Evolutionary conservation across 2,329 filamentous ascomycete genomes (phyloP).

Genomic region (Chaetomiaceae sp.): DNA sequence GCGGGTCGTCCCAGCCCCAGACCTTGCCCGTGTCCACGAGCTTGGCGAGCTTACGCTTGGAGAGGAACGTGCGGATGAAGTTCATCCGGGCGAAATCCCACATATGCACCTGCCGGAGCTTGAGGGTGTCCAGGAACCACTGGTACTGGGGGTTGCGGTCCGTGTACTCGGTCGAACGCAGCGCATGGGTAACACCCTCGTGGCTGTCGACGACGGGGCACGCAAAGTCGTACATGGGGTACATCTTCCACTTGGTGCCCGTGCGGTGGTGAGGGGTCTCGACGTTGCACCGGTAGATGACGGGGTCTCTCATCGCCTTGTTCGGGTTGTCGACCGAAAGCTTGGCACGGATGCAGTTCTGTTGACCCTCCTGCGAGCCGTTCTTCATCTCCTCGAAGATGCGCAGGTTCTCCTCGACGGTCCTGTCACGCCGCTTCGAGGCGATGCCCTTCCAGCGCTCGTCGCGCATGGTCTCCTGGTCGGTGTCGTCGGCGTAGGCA

Average conservation of each 20-base stretch:
- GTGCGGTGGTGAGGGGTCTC: constrained; percentile 69
- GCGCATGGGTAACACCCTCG: constrained; percentile 78
- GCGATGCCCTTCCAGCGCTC: constrained; percentile 81
- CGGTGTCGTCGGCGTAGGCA: constrained; percentile 92
- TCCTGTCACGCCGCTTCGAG: constrained; percentile 72
- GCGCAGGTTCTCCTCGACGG: constrained; percentile 76
- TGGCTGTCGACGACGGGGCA: constrained; percentile 76
- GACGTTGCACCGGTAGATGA: constrained; percentile 91
- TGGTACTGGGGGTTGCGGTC: constrained; percentile 83
- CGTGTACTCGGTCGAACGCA: constrained; percentile 81
- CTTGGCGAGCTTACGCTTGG: constrained; percentile 81
- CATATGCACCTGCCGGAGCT: constrained; percentile 72
- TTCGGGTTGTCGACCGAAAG: constrained; percentile 89
- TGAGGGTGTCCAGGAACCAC: constrained; percentile 73
- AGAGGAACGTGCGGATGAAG: constrained; percentile 76
- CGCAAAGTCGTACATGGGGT: constrained; percentile 83
- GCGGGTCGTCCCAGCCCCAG: constrained; percentile 81
- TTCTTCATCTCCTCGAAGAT: constrained; percentile 93
- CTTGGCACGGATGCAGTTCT: constrained; percentile 92
- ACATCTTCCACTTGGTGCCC: constrained; percentile 75
- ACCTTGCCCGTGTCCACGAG: constrained; percentile 72
- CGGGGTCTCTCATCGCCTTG: constrained; percentile 92
- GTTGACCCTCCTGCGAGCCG: constrained; percentile 70
- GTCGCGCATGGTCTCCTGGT: constrained; percentile 79
- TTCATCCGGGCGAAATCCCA: constrained; percentile 83